A percentile compares a stretch with the other conserved stretches of the same genome.
These are phyloP conservation scores for Apophysomyces sp. DNA, from an alignment of 371 early-diverging fungal genomes.

Conservation along the genomic window DNA sequence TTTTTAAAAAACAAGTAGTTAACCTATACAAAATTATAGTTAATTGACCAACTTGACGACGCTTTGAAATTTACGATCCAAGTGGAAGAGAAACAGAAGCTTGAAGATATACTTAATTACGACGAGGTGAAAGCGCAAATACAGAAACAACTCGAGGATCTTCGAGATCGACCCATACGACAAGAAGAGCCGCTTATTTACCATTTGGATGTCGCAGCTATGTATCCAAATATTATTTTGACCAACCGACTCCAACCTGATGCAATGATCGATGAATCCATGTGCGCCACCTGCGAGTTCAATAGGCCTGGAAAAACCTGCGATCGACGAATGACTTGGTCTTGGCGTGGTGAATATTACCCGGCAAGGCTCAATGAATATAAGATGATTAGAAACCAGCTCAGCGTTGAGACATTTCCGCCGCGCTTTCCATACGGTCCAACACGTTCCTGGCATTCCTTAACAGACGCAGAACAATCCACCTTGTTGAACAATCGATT, in stretches of 20 bases:
- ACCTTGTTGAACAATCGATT: slow-evolving; percentile 80
- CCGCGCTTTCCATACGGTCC: slow-evolving; percentile 51
- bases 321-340: slow-evolving; percentile 97
- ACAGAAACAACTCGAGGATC: slow-evolving; percentile 50
- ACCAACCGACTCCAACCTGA: slow-evolving; percentile 99
- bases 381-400: slow-evolving; percentile 88
- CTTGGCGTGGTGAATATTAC: slow-evolving; percentile 97
- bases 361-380: slow-evolving; percentile 91
- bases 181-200: slow-evolving; percentile 93
- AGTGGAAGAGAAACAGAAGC: slow-evolving; percentile 72
- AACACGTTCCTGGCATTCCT: slow-evolving; percentile 66
- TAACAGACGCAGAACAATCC: slow-evolving; percentile 69
- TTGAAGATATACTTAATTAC: slow-evolving; percentile 77
- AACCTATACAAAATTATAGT: too few relatives aligned
- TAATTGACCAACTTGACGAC: slow-evolving; percentile 91
- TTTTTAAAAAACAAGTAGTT: background rate
- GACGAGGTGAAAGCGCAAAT: slow-evolving; percentile 63
- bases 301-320: slow-evolving; percentile 87
- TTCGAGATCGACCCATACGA: slow-evolving; percentile 76
- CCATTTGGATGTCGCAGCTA: slow-evolving; percentile 99
- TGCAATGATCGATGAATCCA: slow-evolving; percentile 91
- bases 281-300: slow-evolving; percentile 96
- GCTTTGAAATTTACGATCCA: slow-evolving; percentile 88
- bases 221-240: slow-evolving; percentile 99
- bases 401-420: slow-evolving; percentile 82